Base-by-base conservation (phyloP, 1,284 basidiomycete genomes). In the Ustilago bromivora region DNA sequence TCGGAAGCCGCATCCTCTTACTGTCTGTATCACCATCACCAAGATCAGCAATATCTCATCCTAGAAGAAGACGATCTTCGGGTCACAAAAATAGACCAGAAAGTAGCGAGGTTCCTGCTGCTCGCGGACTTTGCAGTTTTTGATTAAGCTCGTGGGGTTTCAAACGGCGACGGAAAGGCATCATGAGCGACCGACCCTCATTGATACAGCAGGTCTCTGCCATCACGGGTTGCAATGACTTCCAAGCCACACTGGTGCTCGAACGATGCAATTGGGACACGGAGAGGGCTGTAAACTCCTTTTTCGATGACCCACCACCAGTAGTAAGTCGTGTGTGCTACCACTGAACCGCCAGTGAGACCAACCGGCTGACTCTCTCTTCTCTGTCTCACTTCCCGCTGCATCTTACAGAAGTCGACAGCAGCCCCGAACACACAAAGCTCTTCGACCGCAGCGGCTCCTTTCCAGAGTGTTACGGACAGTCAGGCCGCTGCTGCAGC, bases 231-330 rank as follows among this genome's bases (percentile, higher is more conserved):
- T 78, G 71, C 56, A 71, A 66, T 49, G 65, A 71, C 15, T 68
- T 57, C 36, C 71, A 69, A 28, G 76, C 76, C 2, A 38, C 41
- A 13, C 13, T 61, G 11, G 65, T 78, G 17, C 65, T 78, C 2
- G 67, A 73, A 56, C 51, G 71, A 19, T 71, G 46, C 31, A 62
- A 71, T 12, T 68, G 69, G 69, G 61, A 74, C 13, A 40, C 66
- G 7, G 71, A 78, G 23, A 52, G 71, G 15, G 76, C 76, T 2
- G 52, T 78, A 40, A 78, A 78, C 41, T 58, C 71, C 0, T 71
- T 66, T 31, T 78, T 75, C n/a, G 76, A 78, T 36, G 62, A 74
- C 53, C 71, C 71, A n/a, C 74, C 74, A 47, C 74, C 74, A 54
- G 62, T 71, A 34, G 75, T 73, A n/a, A 59, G 75, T 67, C 11